Evolutionary conservation across 768 basidiomycete genomes (phyloP).

Genomic region (Podaxis sp.): DNA sequence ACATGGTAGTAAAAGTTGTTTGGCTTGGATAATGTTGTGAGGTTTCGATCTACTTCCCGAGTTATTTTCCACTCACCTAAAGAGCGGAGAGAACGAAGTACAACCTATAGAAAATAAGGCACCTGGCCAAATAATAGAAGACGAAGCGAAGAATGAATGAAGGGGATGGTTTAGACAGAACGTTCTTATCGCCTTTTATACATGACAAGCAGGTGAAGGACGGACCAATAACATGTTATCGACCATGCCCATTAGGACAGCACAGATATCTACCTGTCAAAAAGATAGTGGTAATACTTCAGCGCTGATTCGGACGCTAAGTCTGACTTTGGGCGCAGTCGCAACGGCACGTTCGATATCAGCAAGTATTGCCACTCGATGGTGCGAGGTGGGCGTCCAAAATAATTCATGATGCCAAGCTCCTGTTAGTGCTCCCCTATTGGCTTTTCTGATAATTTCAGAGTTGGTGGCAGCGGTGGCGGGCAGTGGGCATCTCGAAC

Average conservation of each 20-base stretch:
- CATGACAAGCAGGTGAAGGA: background rate
- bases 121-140: conserved; percentile 6
- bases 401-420: background rate
- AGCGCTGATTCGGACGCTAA: background rate
- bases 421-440: background rate
- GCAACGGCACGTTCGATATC: background rate
- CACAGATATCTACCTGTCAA: background rate
- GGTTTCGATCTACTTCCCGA: background rate
- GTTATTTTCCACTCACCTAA: background rate
- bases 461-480: background rate
- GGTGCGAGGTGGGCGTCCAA: background rate
- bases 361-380: background rate
- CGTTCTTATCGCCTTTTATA: background rate
- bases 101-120: background rate
- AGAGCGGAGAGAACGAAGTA: conserved; percentile 1
- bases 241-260: background rate
- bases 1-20: conserved; percentile 6
- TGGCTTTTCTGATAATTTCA: background rate
- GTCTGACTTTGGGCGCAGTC: background rate
- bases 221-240: background rate
- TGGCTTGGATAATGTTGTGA: background rate
- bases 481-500: background rate
- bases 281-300: background rate
- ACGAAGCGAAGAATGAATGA: conserved; percentile 5
- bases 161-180: background rate